Conservation (phyloP, 306 rosid species). For the Clitoria ternatea region DNA sequence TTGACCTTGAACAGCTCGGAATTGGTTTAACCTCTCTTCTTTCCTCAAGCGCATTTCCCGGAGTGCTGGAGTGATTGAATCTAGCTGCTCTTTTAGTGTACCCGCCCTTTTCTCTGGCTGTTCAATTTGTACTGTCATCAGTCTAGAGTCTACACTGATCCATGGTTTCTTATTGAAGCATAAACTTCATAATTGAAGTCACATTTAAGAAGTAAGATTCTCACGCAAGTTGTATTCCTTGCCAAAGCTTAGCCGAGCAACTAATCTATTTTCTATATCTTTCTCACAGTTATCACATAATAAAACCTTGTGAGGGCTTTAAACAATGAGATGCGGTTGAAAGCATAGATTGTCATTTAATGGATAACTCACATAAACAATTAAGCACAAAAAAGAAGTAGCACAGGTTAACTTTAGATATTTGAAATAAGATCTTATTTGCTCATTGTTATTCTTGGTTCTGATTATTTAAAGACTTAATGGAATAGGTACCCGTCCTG, state of each 20-base stretch:
- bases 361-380: neutral
- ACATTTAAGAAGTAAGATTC: constrained; percentile 9
- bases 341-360: neutral
- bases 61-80: constrained; percentile 87
- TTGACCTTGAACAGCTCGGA: constrained; percentile 63
- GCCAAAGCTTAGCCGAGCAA: neutral
- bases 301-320: neutral
- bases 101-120: constrained; percentile 95
- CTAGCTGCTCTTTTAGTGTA: constrained; percentile 85
- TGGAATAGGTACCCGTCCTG: constrained; percentile 71
- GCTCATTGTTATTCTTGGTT: constrained; percentile 4
- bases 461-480: constrained; percentile 17
- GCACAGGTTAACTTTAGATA: neutral
- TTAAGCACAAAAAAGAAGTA: neutral
- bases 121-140: constrained; percentile 30
- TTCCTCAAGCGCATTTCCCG: constrained; percentile 77
- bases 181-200: neutral
- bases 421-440: neutral
- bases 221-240: neutral
- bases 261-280: neutral
- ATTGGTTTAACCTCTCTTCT: constrained; percentile 84
- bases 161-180: constrained; percentile 20
- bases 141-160: constrained; percentile 2
- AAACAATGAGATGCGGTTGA: neutral
- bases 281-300: neutral